Evolutionary conservation across 768 basidiomycete species (phyloP).

Genomic region (Boletus pseudopeckii): DNA sequence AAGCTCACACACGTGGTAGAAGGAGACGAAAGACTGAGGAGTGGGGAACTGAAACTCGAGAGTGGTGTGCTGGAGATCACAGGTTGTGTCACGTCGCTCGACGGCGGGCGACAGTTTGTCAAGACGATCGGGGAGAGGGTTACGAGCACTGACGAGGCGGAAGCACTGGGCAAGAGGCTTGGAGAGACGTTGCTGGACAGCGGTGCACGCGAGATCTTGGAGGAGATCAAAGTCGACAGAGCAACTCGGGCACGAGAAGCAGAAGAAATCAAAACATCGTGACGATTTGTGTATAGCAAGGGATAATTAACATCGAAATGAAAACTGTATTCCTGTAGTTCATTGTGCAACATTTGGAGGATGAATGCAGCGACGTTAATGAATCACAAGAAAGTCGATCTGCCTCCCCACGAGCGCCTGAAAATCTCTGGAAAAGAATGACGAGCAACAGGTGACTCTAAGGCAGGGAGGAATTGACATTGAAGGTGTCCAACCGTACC

Average conservation of each 20-base stretch:
- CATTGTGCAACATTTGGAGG: constrained; percentile 12
- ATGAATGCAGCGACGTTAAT: constrained; percentile 12
- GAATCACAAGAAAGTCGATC: constrained; percentile 37
- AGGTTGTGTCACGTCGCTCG: constrained; percentile 81
- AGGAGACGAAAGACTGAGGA: constrained; percentile 31
- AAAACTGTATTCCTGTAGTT: constrained; percentile 25
- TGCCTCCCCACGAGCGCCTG: constrained; percentile 73
- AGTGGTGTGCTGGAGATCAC: constrained; percentile 56
- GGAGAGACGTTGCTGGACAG: constrained; percentile 60
- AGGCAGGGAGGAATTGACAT: constrained; percentile 52
- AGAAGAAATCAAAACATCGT: constrained; percentile 18
- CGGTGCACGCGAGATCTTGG: constrained; percentile 78
- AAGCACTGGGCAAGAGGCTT: constrained; percentile 62
- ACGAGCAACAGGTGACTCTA: constrained; percentile 69
- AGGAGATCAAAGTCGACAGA: constrained; percentile 75
- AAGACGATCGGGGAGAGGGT: constrained; percentile 55
- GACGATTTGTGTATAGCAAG: background rate
- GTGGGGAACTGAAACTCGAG: constrained; percentile 29
- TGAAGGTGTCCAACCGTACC: background rate
- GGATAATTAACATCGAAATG: background rate
- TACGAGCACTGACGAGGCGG: constrained; percentile 53
- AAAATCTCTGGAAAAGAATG: constrained; percentile 37
- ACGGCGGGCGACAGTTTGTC: constrained; percentile 71
- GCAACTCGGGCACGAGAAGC: constrained; percentile 43
- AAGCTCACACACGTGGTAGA: constrained; percentile 35